phyloP scores from a whole-genome alignment of 2,329 filamentous ascomycete genomes.

The Amauroascus verrucosus region DNA sequence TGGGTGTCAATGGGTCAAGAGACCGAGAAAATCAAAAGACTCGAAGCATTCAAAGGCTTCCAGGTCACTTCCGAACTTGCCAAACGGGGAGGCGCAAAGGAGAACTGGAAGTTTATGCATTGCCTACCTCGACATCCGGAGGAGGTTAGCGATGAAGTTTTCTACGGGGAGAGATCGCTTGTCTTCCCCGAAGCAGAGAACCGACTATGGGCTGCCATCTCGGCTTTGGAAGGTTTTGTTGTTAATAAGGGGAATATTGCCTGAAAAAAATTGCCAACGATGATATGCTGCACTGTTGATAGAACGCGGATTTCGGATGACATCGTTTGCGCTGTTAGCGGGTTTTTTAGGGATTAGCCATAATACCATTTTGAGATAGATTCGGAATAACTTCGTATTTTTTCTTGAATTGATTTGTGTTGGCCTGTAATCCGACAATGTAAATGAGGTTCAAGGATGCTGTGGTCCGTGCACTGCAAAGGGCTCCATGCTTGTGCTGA shows the following conservation, averaged over 20 bases:
- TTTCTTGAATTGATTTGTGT: neutral
- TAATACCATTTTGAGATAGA: neutral
- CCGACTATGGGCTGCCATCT: conserved; percentile 81
- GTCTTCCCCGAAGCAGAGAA: conserved; percentile 96
- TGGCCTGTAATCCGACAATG: neutral
- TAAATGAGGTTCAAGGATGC: neutral
- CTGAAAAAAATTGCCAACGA: conserved; percentile 3
- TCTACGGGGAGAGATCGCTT: conserved; percentile 73
- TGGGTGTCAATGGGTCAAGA: conserved; percentile 99
- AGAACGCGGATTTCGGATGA: neutral
- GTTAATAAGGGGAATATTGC: conserved; percentile 80
- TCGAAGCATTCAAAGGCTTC: conserved; percentile 78
- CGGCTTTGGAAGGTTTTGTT: conserved; percentile 77
- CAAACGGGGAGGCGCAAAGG: conserved; percentile 71
- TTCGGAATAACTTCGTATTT: neutral
- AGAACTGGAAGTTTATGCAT: conserved; percentile 96
- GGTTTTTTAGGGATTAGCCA: neutral
- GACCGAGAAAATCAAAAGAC: conserved; percentile 62
- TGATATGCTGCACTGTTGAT: neutral
- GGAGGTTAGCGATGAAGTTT: conserved; percentile 90
- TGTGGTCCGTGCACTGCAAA: conserved; percentile 1
- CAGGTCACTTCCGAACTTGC: conserved; percentile 84
- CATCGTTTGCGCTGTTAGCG: conserved; percentile 6
- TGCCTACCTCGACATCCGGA: conserved; percentile 85
- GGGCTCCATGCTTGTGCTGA: neutral